These are phyloP conservation scores for Tausonia pullulans DNA, from an alignment of 1,284 basidiomycete species.

Conservation along the genomic window DNA sequence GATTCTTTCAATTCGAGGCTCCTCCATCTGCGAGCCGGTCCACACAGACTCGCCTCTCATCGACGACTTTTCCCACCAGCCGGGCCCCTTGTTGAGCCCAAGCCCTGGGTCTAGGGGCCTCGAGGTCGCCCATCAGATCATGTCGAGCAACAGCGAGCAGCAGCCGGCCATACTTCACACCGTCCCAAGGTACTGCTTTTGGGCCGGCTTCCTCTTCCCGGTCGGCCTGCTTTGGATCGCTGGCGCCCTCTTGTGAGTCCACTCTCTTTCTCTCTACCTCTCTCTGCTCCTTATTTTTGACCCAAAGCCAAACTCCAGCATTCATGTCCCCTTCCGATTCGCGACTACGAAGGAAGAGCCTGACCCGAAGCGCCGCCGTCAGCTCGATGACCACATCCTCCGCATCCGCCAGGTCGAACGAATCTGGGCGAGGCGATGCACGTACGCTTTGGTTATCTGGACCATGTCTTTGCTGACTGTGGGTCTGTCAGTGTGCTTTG, in stretches of 20 bases:
- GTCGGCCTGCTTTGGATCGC: not conserved
- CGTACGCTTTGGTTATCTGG: not conserved
- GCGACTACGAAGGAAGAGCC: not conserved
- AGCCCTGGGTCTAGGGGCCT: too few relatives aligned
- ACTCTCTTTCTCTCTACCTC: not conserved
- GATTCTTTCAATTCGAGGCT: too few relatives aligned
- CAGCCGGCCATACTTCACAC: too few relatives aligned
- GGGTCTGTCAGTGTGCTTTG: not conserved
- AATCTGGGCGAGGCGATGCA: constrained; percentile 1
- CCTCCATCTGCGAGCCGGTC: too few relatives aligned
- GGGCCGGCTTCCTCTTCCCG: not conserved
- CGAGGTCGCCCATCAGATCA: too few relatives aligned
- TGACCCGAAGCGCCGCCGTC: not conserved
- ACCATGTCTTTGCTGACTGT: not conserved
- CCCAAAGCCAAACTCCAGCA: not conserved
- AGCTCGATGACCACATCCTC: not conserved
- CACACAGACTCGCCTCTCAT: too few relatives aligned
- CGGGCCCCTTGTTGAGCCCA: too few relatives aligned
- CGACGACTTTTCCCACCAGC: too few relatives aligned
- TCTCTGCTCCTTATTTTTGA: not conserved
- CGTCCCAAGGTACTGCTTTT: too few relatives aligned
- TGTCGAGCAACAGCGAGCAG: too few relatives aligned
- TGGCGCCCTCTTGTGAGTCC: not conserved
- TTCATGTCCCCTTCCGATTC: not conserved
- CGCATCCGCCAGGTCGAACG: not conserved